Percentiles rank a stretch among this genome's conserved stretches.
phyloP scores from a whole-genome alignment of 2,329 filamentous ascomycete genomes.

The Fusarium pseudocircinatum region DNA sequence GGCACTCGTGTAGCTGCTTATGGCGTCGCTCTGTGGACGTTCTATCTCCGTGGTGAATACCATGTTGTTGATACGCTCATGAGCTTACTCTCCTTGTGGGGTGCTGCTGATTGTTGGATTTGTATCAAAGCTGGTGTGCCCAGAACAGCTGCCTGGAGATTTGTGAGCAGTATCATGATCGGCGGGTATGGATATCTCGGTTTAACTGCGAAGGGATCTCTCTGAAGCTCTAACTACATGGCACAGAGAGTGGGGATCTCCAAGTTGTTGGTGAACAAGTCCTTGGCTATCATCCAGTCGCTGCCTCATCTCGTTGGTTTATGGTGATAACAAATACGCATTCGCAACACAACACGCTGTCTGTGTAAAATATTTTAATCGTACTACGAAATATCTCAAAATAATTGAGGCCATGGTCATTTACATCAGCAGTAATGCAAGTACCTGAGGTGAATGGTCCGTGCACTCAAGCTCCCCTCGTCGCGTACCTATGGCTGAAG shows the following conservation, averaged over 20 bases:
- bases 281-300: not conserved
- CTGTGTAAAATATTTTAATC: not conserved
- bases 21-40: constrained; percentile 36
- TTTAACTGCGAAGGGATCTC: constrained; percentile 18
- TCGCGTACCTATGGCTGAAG: constrained; percentile 21
- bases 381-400: not conserved
- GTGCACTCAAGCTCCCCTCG: constrained; percentile 15
- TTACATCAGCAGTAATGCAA: not conserved
- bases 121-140: constrained; percentile 39
- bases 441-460: not conserved
- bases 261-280: not conserved
- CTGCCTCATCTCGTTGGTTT: not conserved
- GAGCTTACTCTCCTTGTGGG: constrained; percentile 26
- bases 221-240: too few relatives aligned
- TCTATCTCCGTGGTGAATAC: constrained; percentile 36
- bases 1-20: constrained; percentile 33
- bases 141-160: constrained; percentile 19
- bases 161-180: constrained; percentile 13
- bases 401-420: not conserved
- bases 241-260: not conserved
- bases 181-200: constrained; percentile 35
- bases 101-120: constrained; percentile 35
- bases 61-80: constrained; percentile 36
- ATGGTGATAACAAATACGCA: not conserved
- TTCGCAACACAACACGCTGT: rapidly evolving